Conservation (phyloP, 1,139 yeast species). For the Spencermartinsiella ligniputridi region DNA sequence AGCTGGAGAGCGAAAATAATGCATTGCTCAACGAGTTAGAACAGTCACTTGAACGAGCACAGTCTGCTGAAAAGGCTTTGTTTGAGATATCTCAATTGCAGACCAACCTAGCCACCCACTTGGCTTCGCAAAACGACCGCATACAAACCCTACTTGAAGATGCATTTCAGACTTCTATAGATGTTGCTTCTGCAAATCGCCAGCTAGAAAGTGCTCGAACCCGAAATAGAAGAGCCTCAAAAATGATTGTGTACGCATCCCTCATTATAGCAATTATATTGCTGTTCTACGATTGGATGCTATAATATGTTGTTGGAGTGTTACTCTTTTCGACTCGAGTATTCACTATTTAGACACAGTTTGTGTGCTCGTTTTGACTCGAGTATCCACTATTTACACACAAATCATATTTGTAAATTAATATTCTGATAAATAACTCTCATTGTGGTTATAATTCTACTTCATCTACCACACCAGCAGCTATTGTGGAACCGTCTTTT, state of each 20-base stretch:
- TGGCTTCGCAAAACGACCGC: constrained; percentile 70
- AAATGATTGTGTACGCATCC: constrained; percentile 58
- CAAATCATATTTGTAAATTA: not conserved
- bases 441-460: constrained; percentile 1
- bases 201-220: constrained; percentile 67
- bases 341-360: not conserved
- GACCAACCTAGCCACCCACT: constrained; percentile 69
- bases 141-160: constrained; percentile 64
- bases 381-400: not conserved
- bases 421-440: not conserved
- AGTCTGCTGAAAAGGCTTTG: constrained; percentile 65
- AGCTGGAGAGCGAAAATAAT: constrained; percentile 67
- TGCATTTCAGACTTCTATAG: constrained; percentile 64
- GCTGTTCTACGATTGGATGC: constrained; percentile 57
- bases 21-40: constrained; percentile 67
- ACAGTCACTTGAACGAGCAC: constrained; percentile 36
- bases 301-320: constrained; percentile 36
- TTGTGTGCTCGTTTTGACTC: not conserved
- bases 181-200: constrained; percentile 69
- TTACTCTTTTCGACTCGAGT: no score
- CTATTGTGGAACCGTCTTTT: constrained; percentile 80
- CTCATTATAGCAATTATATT: constrained; percentile 58
- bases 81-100: constrained; percentile 77
- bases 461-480: constrained; percentile 70
- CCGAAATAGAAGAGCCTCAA: constrained; percentile 67